Evolutionary conservation across 495 filamentous ascomycete species (phyloP).

Genomic region (Hyaloscypha bicolor): DNA sequence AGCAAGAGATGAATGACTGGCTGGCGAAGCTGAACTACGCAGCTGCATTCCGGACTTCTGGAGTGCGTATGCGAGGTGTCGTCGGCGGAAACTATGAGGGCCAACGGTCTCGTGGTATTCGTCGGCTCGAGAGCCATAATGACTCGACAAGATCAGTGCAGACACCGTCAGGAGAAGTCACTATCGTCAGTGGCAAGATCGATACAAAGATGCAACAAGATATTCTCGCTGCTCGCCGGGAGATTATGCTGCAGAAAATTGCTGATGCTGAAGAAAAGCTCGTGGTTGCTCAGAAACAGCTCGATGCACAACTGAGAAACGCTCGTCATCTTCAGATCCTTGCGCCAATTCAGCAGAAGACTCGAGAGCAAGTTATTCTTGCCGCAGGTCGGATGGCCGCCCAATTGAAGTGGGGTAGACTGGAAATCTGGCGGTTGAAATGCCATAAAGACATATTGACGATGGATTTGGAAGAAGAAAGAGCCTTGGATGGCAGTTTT

Average conservation of each 20-base stretch:
- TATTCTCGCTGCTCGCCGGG: conserved; percentile 75
- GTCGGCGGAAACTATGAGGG: conserved; percentile 85
- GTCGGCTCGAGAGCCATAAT: conserved; percentile 60
- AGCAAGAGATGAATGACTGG: conserved; percentile 96
- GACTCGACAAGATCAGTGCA: conserved; percentile 61
- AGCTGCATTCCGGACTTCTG: conserved; percentile 86
- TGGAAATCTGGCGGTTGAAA: conserved; percentile 89
- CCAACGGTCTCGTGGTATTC: conserved; percentile 71
- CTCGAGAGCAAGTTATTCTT: conserved; percentile 81
- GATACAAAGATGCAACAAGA: conserved; percentile 81
- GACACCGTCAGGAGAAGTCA: conserved; percentile 70
- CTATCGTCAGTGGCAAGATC: conserved; percentile 65
- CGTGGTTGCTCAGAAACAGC: conserved; percentile 65
- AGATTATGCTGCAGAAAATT: conserved; percentile 83
- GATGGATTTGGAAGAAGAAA: conserved; percentile 82
- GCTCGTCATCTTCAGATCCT: conserved; percentile 90
- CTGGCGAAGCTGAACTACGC: conserved; percentile 95
- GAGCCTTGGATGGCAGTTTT: not conserved
- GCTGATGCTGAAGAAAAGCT: conserved; percentile 82
- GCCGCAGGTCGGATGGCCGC: conserved; percentile 85
- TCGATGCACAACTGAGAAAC: conserved; percentile 84
- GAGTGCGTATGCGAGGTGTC: conserved; percentile 87
- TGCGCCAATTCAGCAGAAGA: conserved; percentile 84
- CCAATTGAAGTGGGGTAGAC: conserved; percentile 88
- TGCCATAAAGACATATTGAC: conserved; percentile 89